Base-by-base conservation (phyloP, 129 eudicot genomes). In the Centrapalus pauciflorus region DNA sequence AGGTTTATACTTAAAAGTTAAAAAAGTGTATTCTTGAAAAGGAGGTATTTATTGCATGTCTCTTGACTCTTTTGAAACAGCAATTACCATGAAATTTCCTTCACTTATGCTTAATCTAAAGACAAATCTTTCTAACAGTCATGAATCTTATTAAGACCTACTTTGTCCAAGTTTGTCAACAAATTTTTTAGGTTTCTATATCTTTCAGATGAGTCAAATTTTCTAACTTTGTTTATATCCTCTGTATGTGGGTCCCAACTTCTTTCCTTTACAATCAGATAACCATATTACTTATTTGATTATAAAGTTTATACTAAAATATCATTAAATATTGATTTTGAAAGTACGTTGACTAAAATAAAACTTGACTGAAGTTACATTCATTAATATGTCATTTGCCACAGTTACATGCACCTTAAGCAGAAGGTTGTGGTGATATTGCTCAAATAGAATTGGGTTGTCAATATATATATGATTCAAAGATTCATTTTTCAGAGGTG, bases 401-500 rank as follows among this genome's bases (percentile, higher is more conserved):
- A 8, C 17, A 43, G 50, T 43, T 43, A 4, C 5, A 43, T 43
- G 50, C 50, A 43, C 14, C 50, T 13, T 43, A 13, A 43, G 59
- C 41, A 5, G 17, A 32, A 51, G 19, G 5, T 27, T 41, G 41
- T 57, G 67, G 28, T 19, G 24, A 74, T 52, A 29, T 21, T 32
- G n/a, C 29, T 57, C 26, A 4, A 43, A 61, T 37, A 17, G 26
- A 33, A 32, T 50, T 32, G 49, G 23, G 52, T 55, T 51, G 51
- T 64, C 21, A 61, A 35, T 16, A 61, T 76, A 35, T 16, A 61
- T 76, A 34, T 61, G 14, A 21, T 65, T 27, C 9, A 28, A 30
- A 1, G 2, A 7, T 26, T 43, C 16, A 64, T 73, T 87, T 73
- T 87, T 60, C 87, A 89, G 94, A 75, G 72, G 76, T 85, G 27